A percentile compares a stretch with the other conserved stretches of the same genome.
These are phyloP conservation scores for Trametes cubensis DNA, from an alignment of 768 basidiomycete species.

Conservation along the genomic window DNA sequence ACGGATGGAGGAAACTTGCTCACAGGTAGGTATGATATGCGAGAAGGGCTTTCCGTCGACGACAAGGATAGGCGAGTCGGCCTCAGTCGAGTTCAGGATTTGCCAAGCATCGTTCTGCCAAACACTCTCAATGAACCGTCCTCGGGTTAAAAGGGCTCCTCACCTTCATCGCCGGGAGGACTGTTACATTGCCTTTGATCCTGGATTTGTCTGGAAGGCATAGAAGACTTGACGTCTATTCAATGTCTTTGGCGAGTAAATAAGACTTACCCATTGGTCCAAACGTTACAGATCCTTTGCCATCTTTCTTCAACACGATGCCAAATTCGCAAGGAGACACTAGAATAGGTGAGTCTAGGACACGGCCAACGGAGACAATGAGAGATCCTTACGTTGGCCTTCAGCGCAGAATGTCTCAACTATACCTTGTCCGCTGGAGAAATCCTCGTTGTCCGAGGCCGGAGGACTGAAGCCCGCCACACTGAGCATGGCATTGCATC, in stretches of 20 bases:
- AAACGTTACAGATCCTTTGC: slow-evolving; percentile 6
- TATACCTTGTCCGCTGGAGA: slow-evolving; percentile 14
- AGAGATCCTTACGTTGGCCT: neutral
- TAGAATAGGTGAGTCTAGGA: neutral
- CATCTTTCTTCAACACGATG: slow-evolving; percentile 4
- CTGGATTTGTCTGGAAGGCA: slow-evolving; percentile 7
- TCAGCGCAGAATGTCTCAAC: slow-evolving; percentile 17
- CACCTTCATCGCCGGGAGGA: slow-evolving; percentile 3
- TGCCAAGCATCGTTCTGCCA: slow-evolving; percentile 16
- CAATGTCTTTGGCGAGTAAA: neutral
- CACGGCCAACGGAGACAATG: neutral
- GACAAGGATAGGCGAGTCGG: slow-evolving; percentile 8
- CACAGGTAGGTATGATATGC: slow-evolving; percentile 14
- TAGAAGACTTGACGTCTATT: too few relatives aligned
- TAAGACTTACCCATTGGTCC: slow-evolving; percentile 6
- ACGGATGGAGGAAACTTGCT: neutral
- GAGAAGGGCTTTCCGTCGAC: slow-evolving; percentile 17
- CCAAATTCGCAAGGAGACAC: slow-evolving; percentile 21
- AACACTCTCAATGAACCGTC: too few relatives aligned
- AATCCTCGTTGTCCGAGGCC: slow-evolving; percentile 17
- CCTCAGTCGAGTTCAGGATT: slow-evolving; percentile 6
- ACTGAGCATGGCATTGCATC: neutral
- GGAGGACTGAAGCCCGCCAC: slow-evolving; percentile 21
- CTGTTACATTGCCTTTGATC: slow-evolving; percentile 10
- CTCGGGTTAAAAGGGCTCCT: neutral